A percentile compares a stretch with the other conserved stretches of the same genome.
Evolutionary conservation across 345 rosid genomes (phyloP).

Genomic region (Gossypium ekmanianum): DNA sequence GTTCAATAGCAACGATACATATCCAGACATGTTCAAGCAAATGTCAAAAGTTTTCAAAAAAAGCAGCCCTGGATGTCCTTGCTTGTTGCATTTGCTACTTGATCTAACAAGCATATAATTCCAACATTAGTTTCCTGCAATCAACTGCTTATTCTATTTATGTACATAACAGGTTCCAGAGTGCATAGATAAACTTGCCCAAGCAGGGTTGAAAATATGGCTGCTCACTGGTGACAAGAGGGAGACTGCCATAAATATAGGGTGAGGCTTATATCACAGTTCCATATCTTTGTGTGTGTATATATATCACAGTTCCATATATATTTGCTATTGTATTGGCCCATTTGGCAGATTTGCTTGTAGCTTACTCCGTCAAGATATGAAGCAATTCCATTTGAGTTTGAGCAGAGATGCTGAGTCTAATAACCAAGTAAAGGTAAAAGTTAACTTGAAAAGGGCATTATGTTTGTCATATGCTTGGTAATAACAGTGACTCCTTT

Average conservation of each 20-base stretch:
- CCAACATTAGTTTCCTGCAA: neutral
- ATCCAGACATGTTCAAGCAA: neutral
- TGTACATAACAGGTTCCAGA: constrained; percentile 55
- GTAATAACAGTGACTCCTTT: constrained; percentile 9
- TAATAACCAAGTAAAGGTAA: constrained; percentile 25
- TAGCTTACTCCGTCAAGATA: constrained; percentile 75
- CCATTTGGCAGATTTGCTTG: constrained; percentile 59
- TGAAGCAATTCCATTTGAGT: constrained; percentile 55
- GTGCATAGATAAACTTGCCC: constrained; percentile 89
- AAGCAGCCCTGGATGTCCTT: neutral
- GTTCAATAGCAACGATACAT: neutral
- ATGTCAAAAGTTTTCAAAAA: neutral
- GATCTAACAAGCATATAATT: neutral
- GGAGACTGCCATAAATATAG: constrained; percentile 85
- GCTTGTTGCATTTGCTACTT: neutral
- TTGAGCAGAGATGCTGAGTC: constrained; percentile 32
- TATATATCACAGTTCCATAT: neutral
- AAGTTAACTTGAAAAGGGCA: constrained; percentile 16
- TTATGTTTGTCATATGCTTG: constrained; percentile 1
- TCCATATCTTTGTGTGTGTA: neutral
- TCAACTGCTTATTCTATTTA: constrained; percentile 5
- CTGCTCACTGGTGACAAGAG: constrained; percentile 80
- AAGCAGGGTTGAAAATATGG: constrained; percentile 85
- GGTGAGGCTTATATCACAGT: constrained; percentile 34
- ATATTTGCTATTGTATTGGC: neutral